These are phyloP conservation scores for Aspergillus sp. DNA, from an alignment of 2,329 filamentous ascomycete genomes.

Conservation along the genomic window DNA sequence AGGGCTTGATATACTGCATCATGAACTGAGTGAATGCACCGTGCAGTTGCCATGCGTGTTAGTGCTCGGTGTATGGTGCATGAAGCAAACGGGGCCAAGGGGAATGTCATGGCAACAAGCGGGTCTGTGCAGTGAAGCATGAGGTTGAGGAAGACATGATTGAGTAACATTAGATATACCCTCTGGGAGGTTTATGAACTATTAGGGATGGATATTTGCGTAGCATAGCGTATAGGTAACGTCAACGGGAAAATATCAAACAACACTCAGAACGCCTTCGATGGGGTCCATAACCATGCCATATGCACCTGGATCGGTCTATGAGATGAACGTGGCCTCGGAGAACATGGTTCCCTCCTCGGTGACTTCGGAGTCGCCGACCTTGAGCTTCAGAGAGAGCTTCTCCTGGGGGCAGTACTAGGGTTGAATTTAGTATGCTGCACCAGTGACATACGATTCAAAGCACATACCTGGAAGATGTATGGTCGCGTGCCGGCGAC, in stretches of 20 bases:
- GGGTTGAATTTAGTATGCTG: conserved; percentile 19
- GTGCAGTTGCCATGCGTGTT: neutral
- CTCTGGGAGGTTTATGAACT: conserved; percentile 26
- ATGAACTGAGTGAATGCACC: neutral
- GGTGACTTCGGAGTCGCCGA: conserved; percentile 74
- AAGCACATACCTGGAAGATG: conserved; percentile 79
- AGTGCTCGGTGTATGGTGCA: neutral
- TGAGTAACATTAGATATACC: conserved; percentile 34
- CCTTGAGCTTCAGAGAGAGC: conserved; percentile 77
- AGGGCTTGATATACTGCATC: neutral
- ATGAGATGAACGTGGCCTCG: conserved; percentile 96
- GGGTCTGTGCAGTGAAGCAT: neutral
- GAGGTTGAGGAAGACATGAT: neutral
- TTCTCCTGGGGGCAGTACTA: conserved; percentile 70
- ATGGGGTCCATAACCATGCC: conserved; percentile 24
- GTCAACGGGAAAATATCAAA: conserved; percentile 33
- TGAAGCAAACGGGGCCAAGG: neutral
- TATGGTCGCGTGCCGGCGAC: conserved; percentile 94
- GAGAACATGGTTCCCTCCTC: conserved; percentile 80
- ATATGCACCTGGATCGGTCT: conserved; percentile 35
- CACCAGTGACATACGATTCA: neutral
- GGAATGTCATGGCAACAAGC: neutral
- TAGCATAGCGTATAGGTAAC: conserved; percentile 17
- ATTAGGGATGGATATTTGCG: conserved; percentile 21
- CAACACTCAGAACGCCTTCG: conserved; percentile 36